Base-by-base conservation (phyloP, 192 early-diverging fungal genomes). In the Spizellomyces sp. region DNA sequence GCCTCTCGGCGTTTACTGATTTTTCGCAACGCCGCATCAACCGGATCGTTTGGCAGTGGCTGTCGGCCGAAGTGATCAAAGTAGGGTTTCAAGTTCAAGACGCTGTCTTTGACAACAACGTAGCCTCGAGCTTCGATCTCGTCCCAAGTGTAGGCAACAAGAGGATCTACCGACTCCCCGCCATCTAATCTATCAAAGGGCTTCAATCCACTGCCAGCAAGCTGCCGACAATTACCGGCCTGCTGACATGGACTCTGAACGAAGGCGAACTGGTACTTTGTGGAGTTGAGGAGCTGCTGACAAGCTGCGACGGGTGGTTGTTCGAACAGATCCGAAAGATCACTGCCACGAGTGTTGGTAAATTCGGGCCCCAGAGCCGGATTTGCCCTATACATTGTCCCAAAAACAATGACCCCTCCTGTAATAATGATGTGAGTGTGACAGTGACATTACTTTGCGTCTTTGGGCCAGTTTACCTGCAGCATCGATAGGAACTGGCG, bases 1-100 rank as follows among this genome's bases (percentile, higher is more conserved):
- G 90, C 36, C 90, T 95, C 50, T 83, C 80, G 76, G 75, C n/a
- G 58, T 45, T 10, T n/a, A 12, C 90, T 90, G 60, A 93, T 15
- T 75, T 81, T 50, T 87, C 93, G 70, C 84, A 93, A 78, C 91
- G 77, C 67, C 8, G 21, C 12, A 43, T 80, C 74, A 21, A 73
- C 67, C 8, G 59, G 56, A 48, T 80, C 71, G 58, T 55, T 47
- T 12, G 50, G 50, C 4, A 54, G 17, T 5, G 67, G 71, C 43
- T 47, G 48, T 5, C 65, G 65, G 36, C 52, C 36, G 12, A 19
- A 14, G 17, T 57, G 42, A 41, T 66, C 50, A 54, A 54, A 80
- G 61, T 75, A 79, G 1, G 73, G 56, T 22, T 43, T 58, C 7
- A 80, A 64, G 52, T 80, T 60, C 45, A 80, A 42, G 8, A 74